Percentiles rank a stretch among this genome's conserved stretches.
These are phyloP conservation scores for Amaranthus cruentus DNA, from an alignment of 148 eudicot genomes.

Conservation along the genomic window DNA sequence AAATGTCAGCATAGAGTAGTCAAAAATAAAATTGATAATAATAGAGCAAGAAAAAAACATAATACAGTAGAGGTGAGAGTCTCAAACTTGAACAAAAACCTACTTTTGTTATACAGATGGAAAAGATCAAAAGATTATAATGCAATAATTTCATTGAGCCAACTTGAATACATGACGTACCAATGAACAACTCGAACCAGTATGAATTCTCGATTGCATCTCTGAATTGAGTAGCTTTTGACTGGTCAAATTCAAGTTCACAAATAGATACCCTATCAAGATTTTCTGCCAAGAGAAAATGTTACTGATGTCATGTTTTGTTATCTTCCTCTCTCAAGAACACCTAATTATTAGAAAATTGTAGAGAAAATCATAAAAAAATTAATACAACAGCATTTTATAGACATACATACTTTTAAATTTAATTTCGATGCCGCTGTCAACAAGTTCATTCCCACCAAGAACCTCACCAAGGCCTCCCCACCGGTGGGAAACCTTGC, in stretches of 20 bases:
- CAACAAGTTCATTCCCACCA: slow-evolving; percentile 97
- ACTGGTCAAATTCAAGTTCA: slow-evolving; percentile 71
- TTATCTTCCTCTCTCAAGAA: not conserved
- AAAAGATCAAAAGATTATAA: not conserved
- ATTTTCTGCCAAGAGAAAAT: slow-evolving; percentile 47
- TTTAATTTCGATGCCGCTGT: slow-evolving; percentile 73
- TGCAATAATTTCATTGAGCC: not conserved
- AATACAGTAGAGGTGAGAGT: not conserved
- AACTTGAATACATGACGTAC: slow-evolving; percentile 35
- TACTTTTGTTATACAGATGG: not conserved
- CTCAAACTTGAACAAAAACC: not conserved
- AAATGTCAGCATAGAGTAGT: slow-evolving; percentile 22
- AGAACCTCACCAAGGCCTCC: slow-evolving; percentile 98
- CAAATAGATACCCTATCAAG: slow-evolving; percentile 65
- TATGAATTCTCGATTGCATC: slow-evolving; percentile 84
- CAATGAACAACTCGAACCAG: slow-evolving; percentile 95
- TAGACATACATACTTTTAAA: slow-evolving; percentile 52
- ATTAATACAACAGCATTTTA: not conserved
- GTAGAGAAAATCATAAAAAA: not conserved
- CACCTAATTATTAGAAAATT: not conserved
- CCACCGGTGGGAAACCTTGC: slow-evolving; percentile 76
- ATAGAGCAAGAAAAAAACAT: not conserved
- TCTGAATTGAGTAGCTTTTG: slow-evolving; percentile 73
- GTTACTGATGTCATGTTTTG: not conserved
- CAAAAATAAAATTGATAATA: not conserved